Evolutionary conservation across 192 early-diverging fungal species (phyloP), one percentile per base, ranked within the genome.

Genomic region (Rhizophagus sp.): DNA sequence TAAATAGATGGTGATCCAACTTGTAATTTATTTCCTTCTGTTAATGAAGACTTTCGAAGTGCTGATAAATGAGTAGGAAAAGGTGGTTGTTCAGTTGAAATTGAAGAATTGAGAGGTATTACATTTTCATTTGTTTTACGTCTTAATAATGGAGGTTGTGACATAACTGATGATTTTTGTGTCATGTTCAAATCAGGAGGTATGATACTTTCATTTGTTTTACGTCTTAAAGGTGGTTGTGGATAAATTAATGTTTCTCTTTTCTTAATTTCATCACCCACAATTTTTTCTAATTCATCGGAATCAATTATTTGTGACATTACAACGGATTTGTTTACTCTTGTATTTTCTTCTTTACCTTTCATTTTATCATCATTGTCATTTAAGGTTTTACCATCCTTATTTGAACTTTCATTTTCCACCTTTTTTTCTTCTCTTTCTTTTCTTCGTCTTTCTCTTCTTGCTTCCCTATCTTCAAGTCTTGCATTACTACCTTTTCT

Each of bases 401-500:
- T 70, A 10, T 70, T 19, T 44, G 17, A 36, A 10, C 34, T 41
- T 34, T 11, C 6, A 17, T 10, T 2, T 19, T 22, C 34, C 19
- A 39, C 5, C 1, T 22, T 41, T 41, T 34, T 41, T 11, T 24
- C 36, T 70, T 7, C 10, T 44, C 36, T 70, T 41, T 70, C 68
- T n/a, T 41, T 70, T 79, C 78, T 79, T 34, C 64, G 52, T 39
- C 68, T 79, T 71, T 79, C 78, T 47, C 62, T 24, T 50, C 66
- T 78, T 41, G 41, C 66, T 67, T 78, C 76, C 15, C 76, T 24
- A 50, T 78, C 76, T 67, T 78, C 64, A 36, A 78, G 19, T 50
- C 47, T 69, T n/a, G 76, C 76, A 50, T 78, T 78, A 68, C 76
- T 78, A 36, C 76, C 47, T 24, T 78, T 78, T 68, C 39, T 78